Evolutionary conservation across 2,329 filamentous ascomycete species (phyloP).

Genomic region (Xylariaceae sp.): DNA sequence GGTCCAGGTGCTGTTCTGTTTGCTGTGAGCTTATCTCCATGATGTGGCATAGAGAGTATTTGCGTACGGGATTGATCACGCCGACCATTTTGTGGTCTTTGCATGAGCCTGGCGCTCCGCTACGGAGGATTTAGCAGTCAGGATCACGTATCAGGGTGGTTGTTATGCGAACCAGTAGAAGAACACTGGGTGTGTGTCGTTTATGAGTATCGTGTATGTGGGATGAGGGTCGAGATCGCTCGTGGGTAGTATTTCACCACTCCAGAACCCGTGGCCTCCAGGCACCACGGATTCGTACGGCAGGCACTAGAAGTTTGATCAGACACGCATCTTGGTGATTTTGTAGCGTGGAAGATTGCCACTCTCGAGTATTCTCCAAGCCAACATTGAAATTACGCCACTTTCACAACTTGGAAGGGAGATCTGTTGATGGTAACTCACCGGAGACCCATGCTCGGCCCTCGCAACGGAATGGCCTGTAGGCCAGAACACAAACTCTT

Average conservation of each 20-base stretch:
- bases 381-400: too few relatives aligned
- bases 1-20: slow-evolving; percentile 4
- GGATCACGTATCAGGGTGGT: background rate
- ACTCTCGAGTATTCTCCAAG: too few relatives aligned
- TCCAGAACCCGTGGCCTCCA: background rate
- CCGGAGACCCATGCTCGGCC: slow-evolving; percentile 5
- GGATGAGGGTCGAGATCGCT: background rate
- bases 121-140: background rate
- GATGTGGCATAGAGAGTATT: background rate
- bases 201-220: slow-evolving; percentile 1
- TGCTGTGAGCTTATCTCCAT: background rate
- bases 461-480: slow-evolving; percentile 4
- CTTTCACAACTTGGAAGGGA: too few relatives aligned
- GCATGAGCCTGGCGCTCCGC: slow-evolving; percentile 2
- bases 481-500: slow-evolving; percentile 11
- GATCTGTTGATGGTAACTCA: background rate
- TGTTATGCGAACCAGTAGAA: slow-evolving; percentile 7
- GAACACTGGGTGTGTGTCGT: slow-evolving; percentile 8
- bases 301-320: background rate
- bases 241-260: background rate
- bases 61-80: slow-evolving; percentile 10
- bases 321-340: too few relatives aligned
- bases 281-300: slow-evolving; percentile 6
- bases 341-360: too few relatives aligned
- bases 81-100: slow-evolving; percentile 7